These are phyloP conservation scores for Aspergillus sp. DNA, from an alignment of 2,329 filamentous ascomycete genomes.

Conservation along the genomic window DNA sequence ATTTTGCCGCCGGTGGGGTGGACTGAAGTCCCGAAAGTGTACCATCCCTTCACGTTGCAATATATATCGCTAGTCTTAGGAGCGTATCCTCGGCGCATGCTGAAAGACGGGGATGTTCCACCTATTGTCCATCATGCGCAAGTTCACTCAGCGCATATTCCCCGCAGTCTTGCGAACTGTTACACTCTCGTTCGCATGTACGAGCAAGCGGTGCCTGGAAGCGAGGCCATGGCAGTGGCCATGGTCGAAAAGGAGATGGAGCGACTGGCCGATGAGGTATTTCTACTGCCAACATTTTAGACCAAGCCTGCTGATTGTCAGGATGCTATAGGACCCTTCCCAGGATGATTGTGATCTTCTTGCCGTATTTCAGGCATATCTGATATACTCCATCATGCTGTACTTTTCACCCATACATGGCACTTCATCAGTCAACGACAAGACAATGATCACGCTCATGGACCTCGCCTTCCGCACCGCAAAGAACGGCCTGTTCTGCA, in stretches of 20 bases:
- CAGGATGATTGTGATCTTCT: slow-evolving; percentile 34
- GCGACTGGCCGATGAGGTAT: slow-evolving; percentile 15
- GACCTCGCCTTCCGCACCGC: slow-evolving; percentile 46
- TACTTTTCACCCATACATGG: slow-evolving; percentile 40
- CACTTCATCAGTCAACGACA: slow-evolving; percentile 34
- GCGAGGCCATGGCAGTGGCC: slow-evolving; percentile 21
- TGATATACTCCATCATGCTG: slow-evolving; percentile 52
- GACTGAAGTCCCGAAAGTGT: slow-evolving; percentile 19
- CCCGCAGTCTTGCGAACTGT: slow-evolving; percentile 22
- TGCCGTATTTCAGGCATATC: slow-evolving; percentile 51
- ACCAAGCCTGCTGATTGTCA: not conserved
- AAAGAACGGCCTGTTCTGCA: slow-evolving; percentile 44
- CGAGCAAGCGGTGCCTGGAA: slow-evolving; percentile 22
- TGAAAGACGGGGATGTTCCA: slow-evolving; percentile 14
- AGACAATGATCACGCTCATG: slow-evolving; percentile 51
- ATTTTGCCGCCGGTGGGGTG: slow-evolving; percentile 14
- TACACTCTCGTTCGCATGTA: slow-evolving; percentile 27
- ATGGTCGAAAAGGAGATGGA: slow-evolving; percentile 26
- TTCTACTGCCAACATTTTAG: not conserved
- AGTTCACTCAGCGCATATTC: slow-evolving; percentile 6
- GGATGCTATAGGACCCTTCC: not conserved
- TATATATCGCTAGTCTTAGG: slow-evolving; percentile 22
- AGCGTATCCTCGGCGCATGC: slow-evolving; percentile 23
- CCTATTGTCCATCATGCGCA: slow-evolving; percentile 27
- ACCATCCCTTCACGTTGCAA: slow-evolving; percentile 21